Evolutionary conservation across 257 asterid species (phyloP), one percentile per base, ranked within the genome.

Genomic region (Plantago elongata): DNA sequence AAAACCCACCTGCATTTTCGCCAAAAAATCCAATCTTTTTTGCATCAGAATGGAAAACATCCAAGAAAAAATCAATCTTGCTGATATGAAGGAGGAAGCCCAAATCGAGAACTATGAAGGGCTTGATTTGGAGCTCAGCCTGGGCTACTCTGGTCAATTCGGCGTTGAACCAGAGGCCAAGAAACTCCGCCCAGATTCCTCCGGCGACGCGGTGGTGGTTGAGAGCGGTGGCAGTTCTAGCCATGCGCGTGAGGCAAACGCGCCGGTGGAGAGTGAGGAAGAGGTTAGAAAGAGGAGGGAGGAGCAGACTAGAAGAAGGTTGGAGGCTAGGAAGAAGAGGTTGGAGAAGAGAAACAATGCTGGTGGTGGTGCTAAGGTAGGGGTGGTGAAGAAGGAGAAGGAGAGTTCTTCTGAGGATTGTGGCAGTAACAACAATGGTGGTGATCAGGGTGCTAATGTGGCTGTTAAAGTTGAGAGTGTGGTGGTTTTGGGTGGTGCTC

Each of bases 91-190:
- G 77, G 45, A 1, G 73, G 22, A 58, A 4, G 72, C 15, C 2
- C 61, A 38, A 3, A 70, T 27, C 0, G 76, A 70, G 1, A 78
- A 46, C 40, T 34, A 4, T 34, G 7, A 5, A 7, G 40, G 7
- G 7, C 3, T 34, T 13, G 80, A 51, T 10, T 13, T 81, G 22
- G 78, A 81, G 68, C 50, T 81, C n/a, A 73, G 75, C 59, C 48
- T 81, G 52, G 78, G 82, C n/a, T 78, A 78, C 17, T 81, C 87
- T 0, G 87, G 87, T 0, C 45, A 60, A 62, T 81, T 81, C 56
- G 87, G 84, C 2, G 72, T 81, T 50, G 87, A 81, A 73, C 81
- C 79, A 3, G 16, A 57, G 29, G 69, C 60, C 48, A 29, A 57
- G n/a, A 60, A 34, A 44, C 66, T 78, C 3, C 34, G 59, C 65